Evolutionary conservation across 768 basidiomycete species (phyloP), one percentile per base, ranked within the genome.

Genomic region (Candolleomyces aberdarensis): DNA sequence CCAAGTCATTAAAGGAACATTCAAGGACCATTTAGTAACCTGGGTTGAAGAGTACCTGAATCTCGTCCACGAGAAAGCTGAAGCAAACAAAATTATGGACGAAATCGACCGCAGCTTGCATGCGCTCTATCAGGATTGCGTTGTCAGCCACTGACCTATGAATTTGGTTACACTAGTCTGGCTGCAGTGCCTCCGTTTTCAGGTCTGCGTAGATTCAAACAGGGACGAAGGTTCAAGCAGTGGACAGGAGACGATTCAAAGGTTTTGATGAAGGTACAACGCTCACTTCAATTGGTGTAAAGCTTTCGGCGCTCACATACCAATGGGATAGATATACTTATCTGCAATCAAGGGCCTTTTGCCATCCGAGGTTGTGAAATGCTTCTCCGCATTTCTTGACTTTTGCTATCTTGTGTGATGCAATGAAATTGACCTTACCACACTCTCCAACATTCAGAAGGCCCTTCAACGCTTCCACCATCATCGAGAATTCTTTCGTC

Each of bases 1-100:
- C 61, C 76, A 78, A 64, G 44, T 77, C 5, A 76, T 78, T 60
- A 76, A 77, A 59, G 75, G 76, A 1, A 71, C 65, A 1, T 78
- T 78, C 66, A 80, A 78, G 58, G 79, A 78, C 43, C 78, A 78
- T 54, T 64, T 79, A 1, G 74, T 79, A 2, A 50, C 51, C 5
- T 80, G 77, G 78, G 68, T 74, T 0, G 52, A 60, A 1, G 62
- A 72, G 8, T 79, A 75, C 55, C 58, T 81, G 1, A n/a, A n/a
- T 51, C 10, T 2, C 43, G 1, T 58, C n/a, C n/a, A 74, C 60
- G 61, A 65, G 0, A 59, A 66, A n/a, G 54, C 59, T 4, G n/a
- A 51, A 7, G 74, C 68, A 0, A 57, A 67, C 11, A 40, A 36
- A 13, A 71, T 76, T 32, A 49, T 77, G 10, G 71, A 71, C 60